Evolutionary conservation across 805 yeast genomes (phyloP).

Genomic region (Teunomyces pallodes): DNA sequence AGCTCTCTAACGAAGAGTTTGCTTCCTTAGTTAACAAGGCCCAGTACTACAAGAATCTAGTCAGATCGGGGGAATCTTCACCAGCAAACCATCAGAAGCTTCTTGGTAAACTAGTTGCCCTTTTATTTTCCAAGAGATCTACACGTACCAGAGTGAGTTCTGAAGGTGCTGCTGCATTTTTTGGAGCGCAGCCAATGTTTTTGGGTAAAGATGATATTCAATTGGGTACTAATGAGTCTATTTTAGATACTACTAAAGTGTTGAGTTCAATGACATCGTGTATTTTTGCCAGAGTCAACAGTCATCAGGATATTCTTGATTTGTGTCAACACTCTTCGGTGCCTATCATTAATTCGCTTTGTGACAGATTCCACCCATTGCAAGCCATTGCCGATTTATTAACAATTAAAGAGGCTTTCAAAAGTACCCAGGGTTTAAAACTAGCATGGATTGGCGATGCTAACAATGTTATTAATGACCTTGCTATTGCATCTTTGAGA

Average conservation of each 20-base stretch:
- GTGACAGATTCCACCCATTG: conserved; percentile 91
- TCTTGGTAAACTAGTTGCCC: conserved; percentile 76
- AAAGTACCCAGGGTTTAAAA: conserved; percentile 58
- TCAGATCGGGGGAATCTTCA: conserved; percentile 51
- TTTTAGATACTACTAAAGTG: conserved; percentile 85
- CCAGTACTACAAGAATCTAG: conserved; percentile 57
- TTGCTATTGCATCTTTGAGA: conserved; percentile 83
- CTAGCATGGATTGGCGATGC: conserved; percentile 97
- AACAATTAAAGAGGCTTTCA: conserved; percentile 80
- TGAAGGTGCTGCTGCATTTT: conserved; percentile 90
- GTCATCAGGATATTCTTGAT: conserved; percentile 77
- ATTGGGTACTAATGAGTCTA: conserved; percentile 89
- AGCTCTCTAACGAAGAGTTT: conserved; percentile 72
- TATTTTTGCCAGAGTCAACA: conserved; percentile 91
- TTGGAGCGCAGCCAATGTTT: conserved; percentile 96
- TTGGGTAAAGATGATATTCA: conserved; percentile 96
- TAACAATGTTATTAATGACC: conserved; percentile 91
- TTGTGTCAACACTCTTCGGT: conserved; percentile 77
- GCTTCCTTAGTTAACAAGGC: conserved; percentile 72
- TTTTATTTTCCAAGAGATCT: conserved; percentile 86
- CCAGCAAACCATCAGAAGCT: conserved; percentile 49
- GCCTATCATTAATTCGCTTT: conserved; percentile 90
- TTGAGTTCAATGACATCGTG: conserved; percentile 96
- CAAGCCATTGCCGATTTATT: conserved; percentile 91
- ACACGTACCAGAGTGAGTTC: conserved; percentile 93